Evolutionary conservation across 768 basidiomycete species (phyloP).

Genomic region (Boletus fagicola): DNA sequence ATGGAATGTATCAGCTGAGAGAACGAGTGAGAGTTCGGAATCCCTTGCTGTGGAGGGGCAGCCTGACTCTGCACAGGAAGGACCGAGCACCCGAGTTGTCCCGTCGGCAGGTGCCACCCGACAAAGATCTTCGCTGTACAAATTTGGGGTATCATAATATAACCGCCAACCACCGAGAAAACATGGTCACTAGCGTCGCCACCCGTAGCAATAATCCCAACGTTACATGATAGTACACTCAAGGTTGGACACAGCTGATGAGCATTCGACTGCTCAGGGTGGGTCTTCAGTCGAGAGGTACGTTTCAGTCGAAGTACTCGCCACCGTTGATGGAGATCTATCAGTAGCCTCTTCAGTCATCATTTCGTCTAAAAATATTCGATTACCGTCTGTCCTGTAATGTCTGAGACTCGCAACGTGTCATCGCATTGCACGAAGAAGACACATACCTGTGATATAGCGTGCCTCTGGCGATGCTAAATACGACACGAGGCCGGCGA

Average conservation of each 20-base stretch:
- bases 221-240: neutral
- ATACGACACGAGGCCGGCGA: neutral
- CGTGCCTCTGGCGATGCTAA: neutral
- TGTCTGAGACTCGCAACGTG: too few relatives aligned
- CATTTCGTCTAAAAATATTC: neutral
- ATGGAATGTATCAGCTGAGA: conserved; percentile 4
- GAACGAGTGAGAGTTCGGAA: neutral
- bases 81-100: neutral
- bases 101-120: neutral
- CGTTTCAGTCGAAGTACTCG: neutral
- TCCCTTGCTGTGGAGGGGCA: neutral
- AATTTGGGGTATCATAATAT: neutral
- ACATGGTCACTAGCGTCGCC: neutral
- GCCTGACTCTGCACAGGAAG: too few relatives aligned
- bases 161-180: neutral
- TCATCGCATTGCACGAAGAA: neutral
- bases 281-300: neutral
- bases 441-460: neutral
- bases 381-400: neutral
- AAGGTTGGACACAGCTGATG: neutral
- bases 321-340: neutral
- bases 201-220: neutral
- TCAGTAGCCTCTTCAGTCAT: neutral
- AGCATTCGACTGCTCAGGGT: neutral
- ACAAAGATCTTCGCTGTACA: neutral